Conservation (phyloP, 495 filamentous ascomycete genomes). For the Tuber microsphaerosporum region DNA sequence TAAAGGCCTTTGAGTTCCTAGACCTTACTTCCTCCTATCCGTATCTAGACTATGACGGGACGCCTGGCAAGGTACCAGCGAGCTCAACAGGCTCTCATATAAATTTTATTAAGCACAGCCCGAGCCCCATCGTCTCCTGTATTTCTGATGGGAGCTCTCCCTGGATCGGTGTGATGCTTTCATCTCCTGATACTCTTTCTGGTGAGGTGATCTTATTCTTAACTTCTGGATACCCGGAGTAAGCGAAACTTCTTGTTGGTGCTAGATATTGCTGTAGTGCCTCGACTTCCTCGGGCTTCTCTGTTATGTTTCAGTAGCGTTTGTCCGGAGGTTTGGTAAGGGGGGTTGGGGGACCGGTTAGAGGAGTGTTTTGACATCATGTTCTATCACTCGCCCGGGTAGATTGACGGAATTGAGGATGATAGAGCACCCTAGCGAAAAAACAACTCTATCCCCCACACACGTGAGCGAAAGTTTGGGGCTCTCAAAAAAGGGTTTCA, state of each 20-base stretch:
- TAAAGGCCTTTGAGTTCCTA: neutral
- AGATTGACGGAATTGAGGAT: neutral
- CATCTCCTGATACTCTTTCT: neutral
- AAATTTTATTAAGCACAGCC: neutral
- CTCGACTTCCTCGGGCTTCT: neutral
- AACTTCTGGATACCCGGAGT: too few species aligned
- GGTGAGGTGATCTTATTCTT: neutral
- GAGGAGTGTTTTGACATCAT: neutral
- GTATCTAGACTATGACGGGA: neutral
- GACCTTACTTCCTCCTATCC: neutral
- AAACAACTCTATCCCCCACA: neutral
- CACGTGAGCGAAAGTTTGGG: neutral
- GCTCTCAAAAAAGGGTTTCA: neutral
- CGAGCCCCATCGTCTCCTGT: neutral
- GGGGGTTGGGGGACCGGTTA: neutral
- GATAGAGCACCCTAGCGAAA: neutral
- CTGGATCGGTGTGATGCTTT: neutral
- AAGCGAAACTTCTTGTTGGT: neutral
- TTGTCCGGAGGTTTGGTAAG: neutral
- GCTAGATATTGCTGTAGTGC: neutral
- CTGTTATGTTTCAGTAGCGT: neutral
- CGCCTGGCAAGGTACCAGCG: neutral
- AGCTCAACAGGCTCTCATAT: neutral
- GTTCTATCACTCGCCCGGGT: neutral
- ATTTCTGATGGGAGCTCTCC: neutral